Percentiles rank a stretch among this genome's conserved stretches.
phyloP scores from a whole-genome alignment of 1,284 basidiomycete genomes.

The Cryptococcus deneoformans region DNA sequence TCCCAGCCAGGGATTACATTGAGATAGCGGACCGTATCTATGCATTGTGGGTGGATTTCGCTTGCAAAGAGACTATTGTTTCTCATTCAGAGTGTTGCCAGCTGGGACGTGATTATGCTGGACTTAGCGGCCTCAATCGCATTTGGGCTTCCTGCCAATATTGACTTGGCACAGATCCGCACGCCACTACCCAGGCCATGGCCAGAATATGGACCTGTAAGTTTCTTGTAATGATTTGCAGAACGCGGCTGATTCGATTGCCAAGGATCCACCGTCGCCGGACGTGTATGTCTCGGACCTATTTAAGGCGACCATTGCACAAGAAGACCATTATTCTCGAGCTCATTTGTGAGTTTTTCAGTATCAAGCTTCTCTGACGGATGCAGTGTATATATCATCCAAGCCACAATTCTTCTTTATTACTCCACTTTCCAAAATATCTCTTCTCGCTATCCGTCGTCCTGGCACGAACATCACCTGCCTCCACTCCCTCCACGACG shows the following conservation, averaged over 20 bases:
- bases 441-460: not conserved
- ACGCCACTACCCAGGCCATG: slow-evolving; percentile 17
- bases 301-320: not conserved
- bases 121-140: slow-evolving; percentile 10
- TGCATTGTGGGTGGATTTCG: slow-evolving; percentile 14
- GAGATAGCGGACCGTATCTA: slow-evolving; percentile 20
- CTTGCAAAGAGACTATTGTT: not conserved
- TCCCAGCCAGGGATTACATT: slow-evolving; percentile 2
- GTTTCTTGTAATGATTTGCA: not conserved
- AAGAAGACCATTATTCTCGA: too few species aligned
- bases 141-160: slow-evolving; percentile 6
- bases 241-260: not conserved
- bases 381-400: slow-evolving; percentile 7
- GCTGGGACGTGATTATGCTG: slow-evolving; percentile 18
- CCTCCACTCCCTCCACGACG: not conserved
- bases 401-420: slow-evolving; percentile 6
- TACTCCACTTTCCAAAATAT: not conserved
- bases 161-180: slow-evolving; percentile 5
- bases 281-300: slow-evolving; percentile 7
- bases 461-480: not conserved
- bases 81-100: not conserved
- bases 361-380: not conserved
- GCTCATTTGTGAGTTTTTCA: too few species aligned
- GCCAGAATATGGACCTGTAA: slow-evolving; percentile 11
- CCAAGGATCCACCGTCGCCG: not conserved